phyloP scores from a whole-genome alignment of 768 basidiomycete species.

The Infundibulicybe gibba region DNA sequence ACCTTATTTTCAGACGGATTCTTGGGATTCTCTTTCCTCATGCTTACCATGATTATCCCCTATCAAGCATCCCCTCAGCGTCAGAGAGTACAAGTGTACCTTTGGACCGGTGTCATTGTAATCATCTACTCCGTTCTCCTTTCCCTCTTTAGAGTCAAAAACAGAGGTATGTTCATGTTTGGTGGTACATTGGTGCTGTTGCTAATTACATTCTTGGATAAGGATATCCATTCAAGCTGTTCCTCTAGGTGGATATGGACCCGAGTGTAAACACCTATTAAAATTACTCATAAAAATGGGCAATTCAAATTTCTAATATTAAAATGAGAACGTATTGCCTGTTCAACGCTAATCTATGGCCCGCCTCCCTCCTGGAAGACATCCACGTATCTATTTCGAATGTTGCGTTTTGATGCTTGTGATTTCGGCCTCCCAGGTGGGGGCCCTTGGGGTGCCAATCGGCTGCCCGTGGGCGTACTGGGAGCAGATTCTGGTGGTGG shows the following conservation, averaged over 20 bases:
- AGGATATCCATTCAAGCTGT: slow-evolving; percentile 82
- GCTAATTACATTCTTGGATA: not conserved
- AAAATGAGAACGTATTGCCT: slow-evolving; percentile 1
- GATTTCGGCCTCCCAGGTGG: slow-evolving; percentile 54
- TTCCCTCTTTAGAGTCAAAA: slow-evolving; percentile 88
- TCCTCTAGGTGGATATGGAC: slow-evolving; percentile 41
- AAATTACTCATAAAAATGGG: not conserved
- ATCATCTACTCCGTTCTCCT: slow-evolving; percentile 85
- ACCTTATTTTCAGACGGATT: slow-evolving; percentile 63
- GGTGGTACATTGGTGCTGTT: not conserved
- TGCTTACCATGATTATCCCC: slow-evolving; percentile 80
- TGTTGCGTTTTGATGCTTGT: slow-evolving; percentile 67
- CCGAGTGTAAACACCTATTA: not conserved
- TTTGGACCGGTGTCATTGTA: slow-evolving; percentile 82
- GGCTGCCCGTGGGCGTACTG: slow-evolving; percentile 41
- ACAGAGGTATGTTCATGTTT: slow-evolving; percentile 56
- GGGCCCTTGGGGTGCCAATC: slow-evolving; percentile 44
- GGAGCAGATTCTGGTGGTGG: slow-evolving; percentile 49
- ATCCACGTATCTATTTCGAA: slow-evolving; percentile 86
- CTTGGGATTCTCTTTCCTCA: slow-evolving; percentile 72
- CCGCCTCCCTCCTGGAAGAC: slow-evolving; percentile 66
- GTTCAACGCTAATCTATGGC: slow-evolving; percentile 14
- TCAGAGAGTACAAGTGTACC: slow-evolving; percentile 84
- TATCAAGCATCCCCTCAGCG: slow-evolving; percentile 64
- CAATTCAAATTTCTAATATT: slow-evolving; percentile 1